These are phyloP conservation scores for Rubia balearica DNA, from an alignment of 305 asterid species.

Conservation along the genomic window DNA sequence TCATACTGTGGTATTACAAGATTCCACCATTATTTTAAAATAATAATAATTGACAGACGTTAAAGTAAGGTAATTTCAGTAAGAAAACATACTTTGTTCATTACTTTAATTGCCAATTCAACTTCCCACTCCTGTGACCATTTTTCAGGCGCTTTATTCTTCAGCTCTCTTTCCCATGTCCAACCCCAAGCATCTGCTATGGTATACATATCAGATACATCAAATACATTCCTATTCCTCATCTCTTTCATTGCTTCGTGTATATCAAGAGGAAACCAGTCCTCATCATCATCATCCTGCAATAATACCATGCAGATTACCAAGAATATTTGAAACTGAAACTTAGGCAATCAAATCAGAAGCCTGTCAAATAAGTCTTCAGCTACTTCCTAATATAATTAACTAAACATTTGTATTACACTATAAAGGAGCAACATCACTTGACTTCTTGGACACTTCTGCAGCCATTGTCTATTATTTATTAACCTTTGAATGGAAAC, in stretches of 20 bases:
- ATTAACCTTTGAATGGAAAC: background rate
- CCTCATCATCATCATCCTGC: conserved; percentile 88
- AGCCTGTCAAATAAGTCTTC: background rate
- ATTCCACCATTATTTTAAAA: background rate
- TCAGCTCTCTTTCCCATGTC: conserved; percentile 88
- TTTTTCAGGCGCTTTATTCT: conserved; percentile 76
- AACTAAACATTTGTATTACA: background rate
- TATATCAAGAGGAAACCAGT: conserved; percentile 87
- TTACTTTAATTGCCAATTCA: conserved; percentile 73
- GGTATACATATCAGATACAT: conserved; percentile 86
- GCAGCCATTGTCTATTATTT: background rate
- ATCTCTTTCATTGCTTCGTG: conserved; percentile 81
- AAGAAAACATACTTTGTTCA: conserved; percentile 55
- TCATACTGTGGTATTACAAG: background rate
- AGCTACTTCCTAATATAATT: background rate
- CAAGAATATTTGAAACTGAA: conserved; percentile 8
- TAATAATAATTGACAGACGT: background rate
- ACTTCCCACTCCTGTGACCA: conserved; percentile 99
- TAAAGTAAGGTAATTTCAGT: conserved; percentile 10
- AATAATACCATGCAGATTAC: conserved; percentile 11
- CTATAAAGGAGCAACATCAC: background rate
- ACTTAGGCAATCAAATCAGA: conserved; percentile 9
- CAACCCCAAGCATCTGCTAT: conserved; percentile 98
- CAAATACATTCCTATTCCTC: conserved; percentile 75
- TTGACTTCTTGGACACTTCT: background rate